A percentile compares a stretch with the other conserved stretches of the same genome.
These are phyloP conservation scores for Dendrobium huoshanense DNA, from an alignment of 106 monocot species.

Conservation along the genomic window DNA sequence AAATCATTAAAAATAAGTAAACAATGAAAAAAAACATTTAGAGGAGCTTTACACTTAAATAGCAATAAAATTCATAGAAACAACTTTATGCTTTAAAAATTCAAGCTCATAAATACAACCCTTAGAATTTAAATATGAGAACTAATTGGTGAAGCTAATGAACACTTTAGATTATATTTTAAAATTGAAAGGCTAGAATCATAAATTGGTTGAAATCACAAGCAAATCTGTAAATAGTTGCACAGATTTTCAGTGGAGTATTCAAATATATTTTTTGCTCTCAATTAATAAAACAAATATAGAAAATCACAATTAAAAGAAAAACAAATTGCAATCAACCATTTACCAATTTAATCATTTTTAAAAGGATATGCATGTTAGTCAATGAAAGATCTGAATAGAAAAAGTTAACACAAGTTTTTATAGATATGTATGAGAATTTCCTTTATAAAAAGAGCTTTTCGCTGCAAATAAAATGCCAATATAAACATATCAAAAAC, in stretches of 20 bases:
- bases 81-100: too few relatives aligned
- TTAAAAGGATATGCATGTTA: neutral
- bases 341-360: neutral
- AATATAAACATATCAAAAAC: constrained; percentile 6
- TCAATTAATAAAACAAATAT: neutral
- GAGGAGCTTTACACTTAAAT: too few relatives aligned
- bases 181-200: too few relatives aligned
- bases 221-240: too few relatives aligned
- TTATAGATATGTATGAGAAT: neutral
- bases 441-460: neutral
- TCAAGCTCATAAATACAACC: too few relatives aligned
- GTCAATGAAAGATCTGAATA: neutral
- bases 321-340: neutral
- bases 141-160: too few relatives aligned
- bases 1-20: too few relatives aligned
- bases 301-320: neutral
- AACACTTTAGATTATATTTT: too few relatives aligned
- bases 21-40: too few relatives aligned
- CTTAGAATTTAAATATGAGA: too few relatives aligned
- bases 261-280: neutral
- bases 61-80: too few relatives aligned
- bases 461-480: neutral
- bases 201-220: too few relatives aligned
- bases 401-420: neutral
- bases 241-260: neutral